Conservation (phyloP, 495 filamentous ascomycete genomes). For the Penicillium odoratum region DNA sequence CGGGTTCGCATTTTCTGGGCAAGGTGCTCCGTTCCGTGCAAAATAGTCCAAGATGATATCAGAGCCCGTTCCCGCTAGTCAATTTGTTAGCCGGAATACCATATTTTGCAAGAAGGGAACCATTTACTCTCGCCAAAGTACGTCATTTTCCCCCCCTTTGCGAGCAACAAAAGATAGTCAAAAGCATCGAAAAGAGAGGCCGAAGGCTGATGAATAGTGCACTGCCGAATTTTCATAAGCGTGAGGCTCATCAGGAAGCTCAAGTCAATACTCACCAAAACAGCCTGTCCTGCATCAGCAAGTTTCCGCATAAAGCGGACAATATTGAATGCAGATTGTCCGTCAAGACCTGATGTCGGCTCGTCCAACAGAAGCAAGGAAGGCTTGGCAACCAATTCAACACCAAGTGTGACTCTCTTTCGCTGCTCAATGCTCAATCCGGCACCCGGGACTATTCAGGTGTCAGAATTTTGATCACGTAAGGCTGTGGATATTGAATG, state of each 20-base stretch:
- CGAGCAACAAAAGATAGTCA: constrained; percentile 51
- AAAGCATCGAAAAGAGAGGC: constrained; percentile 57
- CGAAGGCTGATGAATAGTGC: constrained; percentile 94
- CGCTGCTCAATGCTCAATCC: constrained; percentile 85
- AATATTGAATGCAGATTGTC: constrained; percentile 61
- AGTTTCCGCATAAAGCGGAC: constrained; percentile 82
- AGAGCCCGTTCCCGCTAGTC: constrained; percentile 62
- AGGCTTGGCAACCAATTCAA: constrained; percentile 67
- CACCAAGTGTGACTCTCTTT: constrained; percentile 85
- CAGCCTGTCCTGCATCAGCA: constrained; percentile 78
- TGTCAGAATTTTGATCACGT: too few species aligned
- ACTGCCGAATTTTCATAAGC: constrained; percentile 39
- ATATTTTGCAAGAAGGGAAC: constrained; percentile 9
- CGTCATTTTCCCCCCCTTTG: constrained; percentile 52
- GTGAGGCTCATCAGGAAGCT: background rate
- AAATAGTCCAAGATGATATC: constrained; percentile 58
- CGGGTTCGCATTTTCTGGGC: constrained; percentile 52
- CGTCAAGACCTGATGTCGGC: constrained; percentile 65
- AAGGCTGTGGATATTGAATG: background rate
- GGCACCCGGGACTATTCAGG: constrained; percentile 62
- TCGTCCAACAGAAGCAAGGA: constrained; percentile 67
- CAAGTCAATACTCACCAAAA: constrained; percentile 52
- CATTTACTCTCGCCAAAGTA: constrained; percentile 62
- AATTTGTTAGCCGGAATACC: too few species aligned
- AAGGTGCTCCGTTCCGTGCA: constrained; percentile 49